Base-by-base conservation (phyloP, 805 yeast species). In the Candida palmyrensis region DNA sequence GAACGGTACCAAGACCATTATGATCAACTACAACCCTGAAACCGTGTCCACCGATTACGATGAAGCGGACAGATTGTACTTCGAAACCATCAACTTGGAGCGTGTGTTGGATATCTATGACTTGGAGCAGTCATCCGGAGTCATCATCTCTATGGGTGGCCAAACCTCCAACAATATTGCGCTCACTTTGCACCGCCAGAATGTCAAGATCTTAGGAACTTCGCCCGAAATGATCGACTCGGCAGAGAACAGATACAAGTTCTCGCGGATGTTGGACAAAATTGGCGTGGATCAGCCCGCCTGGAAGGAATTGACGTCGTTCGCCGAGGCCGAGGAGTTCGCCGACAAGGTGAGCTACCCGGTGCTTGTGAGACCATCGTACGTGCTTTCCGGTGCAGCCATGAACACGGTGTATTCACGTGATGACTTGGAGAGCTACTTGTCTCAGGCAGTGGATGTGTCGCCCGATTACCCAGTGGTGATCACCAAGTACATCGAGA, bases 261-360 rank as follows among this genome's bases (percentile, higher is more conserved):
- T 90, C 70, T 87, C 96, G 27, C 85, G 96, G 66, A 88, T 90
- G 94, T 74, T 90, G 66, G 98, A 90, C 63, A 77, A 77, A 47
- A 90, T 90, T 53, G 96, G 95, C 36, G 97, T 90, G 43, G 98
- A 90, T 66, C 98, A 90, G 67, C 98, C 98, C 27, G 96, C 96
- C 24, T 90, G 98, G 98, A 90, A 89, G 62, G 98, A 90, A 63
- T 75, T 90, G 50, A 88, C 97, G 23, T 85, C 96, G 16, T 72
- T 87, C 38, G 86, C 73, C 25, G 97, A 90, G 62, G 97, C 98
- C 39, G 94, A 86, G 58, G 78, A 67, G 27, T 90, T 90, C 56
- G 97, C 97, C 38, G 82, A 86, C 30, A 79, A 76, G 55, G 97
- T 87, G 35, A 73, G 87, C 22, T 90, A 87, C 61, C 98, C 98